Conservation (phyloP, 2,329 filamentous ascomycete species). For the Colletotrichum sp. region DNA sequence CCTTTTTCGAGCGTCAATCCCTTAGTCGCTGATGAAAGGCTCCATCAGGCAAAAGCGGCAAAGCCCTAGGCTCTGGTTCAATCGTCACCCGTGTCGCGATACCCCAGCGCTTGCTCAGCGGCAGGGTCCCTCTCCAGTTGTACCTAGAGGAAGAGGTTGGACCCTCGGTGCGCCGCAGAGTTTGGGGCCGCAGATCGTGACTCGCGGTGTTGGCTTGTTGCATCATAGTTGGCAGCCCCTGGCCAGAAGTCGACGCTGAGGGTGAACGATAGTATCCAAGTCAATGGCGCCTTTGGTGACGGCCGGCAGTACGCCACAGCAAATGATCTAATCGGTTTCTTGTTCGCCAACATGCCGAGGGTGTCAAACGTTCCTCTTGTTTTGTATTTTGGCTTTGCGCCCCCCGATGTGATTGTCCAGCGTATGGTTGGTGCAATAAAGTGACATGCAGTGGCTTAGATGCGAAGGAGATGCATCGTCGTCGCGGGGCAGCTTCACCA, state of each 20-base stretch:
- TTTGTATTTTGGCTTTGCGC: background rate
- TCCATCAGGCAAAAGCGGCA: slow-evolving; percentile 18
- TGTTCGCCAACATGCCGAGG: background rate
- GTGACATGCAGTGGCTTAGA: background rate
- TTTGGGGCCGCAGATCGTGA: slow-evolving; percentile 16
- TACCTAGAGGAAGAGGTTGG: slow-evolving; percentile 8
- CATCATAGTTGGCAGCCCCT: slow-evolving; percentile 5
- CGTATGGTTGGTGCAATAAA: background rate
- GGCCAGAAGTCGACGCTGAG: background rate
- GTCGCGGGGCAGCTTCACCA: slow-evolving; percentile 16
- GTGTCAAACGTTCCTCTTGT: background rate
- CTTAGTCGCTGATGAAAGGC: background rate
- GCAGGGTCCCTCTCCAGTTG: background rate
- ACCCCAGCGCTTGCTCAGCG: background rate
- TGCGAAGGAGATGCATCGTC: background rate
- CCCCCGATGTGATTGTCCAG: background rate
- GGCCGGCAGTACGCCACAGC: background rate
- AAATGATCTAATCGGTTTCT: background rate
- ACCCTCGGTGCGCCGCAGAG: slow-evolving; percentile 15
- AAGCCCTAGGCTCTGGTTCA: slow-evolving; percentile 10
- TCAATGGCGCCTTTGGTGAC: background rate
- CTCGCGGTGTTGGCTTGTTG: slow-evolving; percentile 17
- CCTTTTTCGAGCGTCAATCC: slow-evolving; percentile 3
- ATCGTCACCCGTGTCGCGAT: background rate
- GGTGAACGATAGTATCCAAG: background rate